Base-by-base conservation (phyloP, 441 rosid genomes). In the Arabidopsis lyrata region DNA sequence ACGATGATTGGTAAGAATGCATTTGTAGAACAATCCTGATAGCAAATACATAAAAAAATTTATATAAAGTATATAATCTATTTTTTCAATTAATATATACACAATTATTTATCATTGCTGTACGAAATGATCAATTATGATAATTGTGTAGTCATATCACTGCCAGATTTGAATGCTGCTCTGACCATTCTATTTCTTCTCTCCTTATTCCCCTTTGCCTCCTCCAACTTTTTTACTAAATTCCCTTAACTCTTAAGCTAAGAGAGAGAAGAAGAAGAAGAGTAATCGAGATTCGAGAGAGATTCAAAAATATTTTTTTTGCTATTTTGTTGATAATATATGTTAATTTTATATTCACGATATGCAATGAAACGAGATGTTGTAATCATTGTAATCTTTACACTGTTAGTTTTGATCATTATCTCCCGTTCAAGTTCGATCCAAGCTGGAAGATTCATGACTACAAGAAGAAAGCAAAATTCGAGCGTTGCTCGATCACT, bases 321-420 rank as follows among this genome's bases (percentile, higher is more conserved):
- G 2, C 4, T 7, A n/a, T 8, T 32, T 11, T 59, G 11, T 27
- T 12, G 29, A 6, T 70, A 22, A n/a, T 5, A 65, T 4, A 29
- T 65, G 60, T 35, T 56, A 16, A 13, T 48, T 6, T 57, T 31
- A 20, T 66, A 45, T 66, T 49, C 73, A 24, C 14, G 62, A 20
- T 74, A 62, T 49, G 78, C 63, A 34, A 75, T 68, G 79, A 75
- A 68, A 53, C 74, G 79, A 42, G 44, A 15, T 44, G 59, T 75
- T 44, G 57, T 54, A 13, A 68, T 75, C 35, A 20, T 52, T 39
- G 50, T 61, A 48, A 53, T 68, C 14, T 52, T 68, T 45, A 60
- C 32, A 35, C 34, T 68, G 34, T 34, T 75, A 27, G 58, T 68
- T 70, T 2, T 70, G 1, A 56, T 76, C 3, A 63, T 69, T 53